These are phyloP conservation scores for Gloeostereum incarnatum DNA, from an alignment of 768 basidiomycete genomes.

Conservation along the genomic window DNA sequence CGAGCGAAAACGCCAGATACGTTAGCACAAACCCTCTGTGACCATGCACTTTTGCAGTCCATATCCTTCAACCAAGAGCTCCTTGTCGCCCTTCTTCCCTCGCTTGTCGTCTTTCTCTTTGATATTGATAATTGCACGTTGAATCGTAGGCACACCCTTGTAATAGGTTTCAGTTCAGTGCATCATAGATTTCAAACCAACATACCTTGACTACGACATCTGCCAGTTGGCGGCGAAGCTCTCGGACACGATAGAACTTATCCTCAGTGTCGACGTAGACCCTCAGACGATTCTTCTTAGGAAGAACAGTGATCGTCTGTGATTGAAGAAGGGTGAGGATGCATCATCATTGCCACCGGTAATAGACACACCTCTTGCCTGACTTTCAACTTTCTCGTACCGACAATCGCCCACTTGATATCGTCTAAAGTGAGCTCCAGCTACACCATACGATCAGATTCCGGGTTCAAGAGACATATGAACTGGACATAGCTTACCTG, in stretches of 20 bases:
- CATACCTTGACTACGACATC: slow-evolving; percentile 85
- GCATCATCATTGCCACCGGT: background rate
- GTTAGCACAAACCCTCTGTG: slow-evolving; percentile 63
- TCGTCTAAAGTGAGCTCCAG: slow-evolving; percentile 90
- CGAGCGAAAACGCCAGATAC: too few species aligned
- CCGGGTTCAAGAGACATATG: background rate
- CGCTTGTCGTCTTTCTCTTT: slow-evolving; percentile 77
- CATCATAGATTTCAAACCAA: background rate
- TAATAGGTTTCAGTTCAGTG: slow-evolving; percentile 1
- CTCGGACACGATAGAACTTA: slow-evolving; percentile 78
- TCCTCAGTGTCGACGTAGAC: slow-evolving; percentile 73
- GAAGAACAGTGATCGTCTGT: slow-evolving; percentile 70
- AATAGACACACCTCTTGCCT: slow-evolving; percentile 58
- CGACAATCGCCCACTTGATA: slow-evolving; percentile 86
- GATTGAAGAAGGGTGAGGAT: slow-evolving; percentile 5
- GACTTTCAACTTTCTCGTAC: slow-evolving; percentile 84
- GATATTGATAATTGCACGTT: slow-evolving; percentile 93
- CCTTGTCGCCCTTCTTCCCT: slow-evolving; percentile 83
- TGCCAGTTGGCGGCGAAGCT: slow-evolving; percentile 75
- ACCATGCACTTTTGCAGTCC: slow-evolving; percentile 96
- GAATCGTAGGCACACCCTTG: slow-evolving; percentile 79
- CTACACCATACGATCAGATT: slow-evolving; percentile 26
- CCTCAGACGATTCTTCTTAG: slow-evolving; percentile 63
- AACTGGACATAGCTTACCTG: slow-evolving; percentile 42
- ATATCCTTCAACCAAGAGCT: slow-evolving; percentile 94